Evolutionary conservation across 2,329 filamentous ascomycete genomes (phyloP).

Genomic region (Hymenoscyphus linearis): DNA sequence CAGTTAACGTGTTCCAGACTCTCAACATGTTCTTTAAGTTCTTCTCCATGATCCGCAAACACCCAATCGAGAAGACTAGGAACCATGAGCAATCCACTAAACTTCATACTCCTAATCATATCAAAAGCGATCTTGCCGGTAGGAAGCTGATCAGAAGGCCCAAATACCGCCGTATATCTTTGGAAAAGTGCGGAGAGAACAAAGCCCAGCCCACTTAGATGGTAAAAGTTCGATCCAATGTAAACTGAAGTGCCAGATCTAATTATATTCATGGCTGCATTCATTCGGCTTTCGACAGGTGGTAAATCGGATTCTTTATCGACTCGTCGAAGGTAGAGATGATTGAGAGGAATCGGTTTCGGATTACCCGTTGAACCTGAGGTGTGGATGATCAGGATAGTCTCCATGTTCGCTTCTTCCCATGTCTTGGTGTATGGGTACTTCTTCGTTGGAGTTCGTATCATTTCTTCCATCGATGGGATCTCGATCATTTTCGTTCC

Average conservation of each 20-base stretch:
- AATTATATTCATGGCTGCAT: neutral
- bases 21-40: conserved; percentile 9
- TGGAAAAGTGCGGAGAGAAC: neutral
- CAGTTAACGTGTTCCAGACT: conserved; percentile 17
- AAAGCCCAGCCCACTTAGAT: conserved; percentile 16
- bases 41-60: conserved; percentile 14
- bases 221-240: conserved; percentile 14
- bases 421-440: conserved; percentile 34
- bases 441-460: conserved; percentile 12
- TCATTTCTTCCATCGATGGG: conserved; percentile 28
- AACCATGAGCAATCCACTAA: conserved; percentile 16
- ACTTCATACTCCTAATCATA: conserved; percentile 22
- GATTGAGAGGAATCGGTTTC: conserved; percentile 33
- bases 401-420: conserved; percentile 33
- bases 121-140: conserved; percentile 15
- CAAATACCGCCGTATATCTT: conserved; percentile 9
- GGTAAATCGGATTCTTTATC: conserved; percentile 4
- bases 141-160: conserved; percentile 6
- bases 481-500: conserved; percentile 12
- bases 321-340: conserved; percentile 2
- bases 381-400: conserved; percentile 39
- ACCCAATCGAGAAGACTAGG: conserved; percentile 16
- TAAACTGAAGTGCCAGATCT: conserved; percentile 3
- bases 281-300: neutral
- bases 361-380: conserved; percentile 40